phyloP scores from a whole-genome alignment of 257 asterid species.

The Solanum pinnatisectum region DNA sequence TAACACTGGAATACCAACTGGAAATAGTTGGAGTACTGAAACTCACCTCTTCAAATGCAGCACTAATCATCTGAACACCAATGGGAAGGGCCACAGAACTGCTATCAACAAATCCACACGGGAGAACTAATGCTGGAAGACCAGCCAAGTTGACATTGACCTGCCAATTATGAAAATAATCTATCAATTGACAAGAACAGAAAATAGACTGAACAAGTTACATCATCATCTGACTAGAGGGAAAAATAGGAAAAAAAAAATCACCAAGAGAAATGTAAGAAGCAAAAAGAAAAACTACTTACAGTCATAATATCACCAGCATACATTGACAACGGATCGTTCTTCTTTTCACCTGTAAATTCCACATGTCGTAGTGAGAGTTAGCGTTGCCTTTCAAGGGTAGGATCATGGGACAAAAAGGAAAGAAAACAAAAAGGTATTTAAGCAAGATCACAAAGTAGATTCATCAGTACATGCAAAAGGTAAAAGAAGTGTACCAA shows the following conservation, averaged over 20 bases:
- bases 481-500: constrained; percentile 36
- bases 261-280: not conserved
- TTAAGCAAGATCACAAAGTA: not conserved
- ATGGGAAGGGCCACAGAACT: constrained; percentile 58
- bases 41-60: constrained; percentile 78
- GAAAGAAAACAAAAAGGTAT: not conserved
- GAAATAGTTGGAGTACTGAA: not conserved
- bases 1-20: not conserved
- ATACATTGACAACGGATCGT: constrained; percentile 96
- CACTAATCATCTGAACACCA: constrained; percentile 92
- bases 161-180: constrained; percentile 25
- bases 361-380: constrained; percentile 1
- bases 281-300: constrained; percentile 18
- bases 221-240: not conserved
- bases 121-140: constrained; percentile 92
- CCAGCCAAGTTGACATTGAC: constrained; percentile 98
- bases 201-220: not conserved
- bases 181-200: not conserved
- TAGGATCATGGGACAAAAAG: constrained; percentile 4
- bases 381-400: not conserved
- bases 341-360: constrained; percentile 91
- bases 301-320: constrained; percentile 99
- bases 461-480: not conserved
- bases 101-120: constrained; percentile 75
- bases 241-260: not conserved